Conservation (phyloP, 2,329 filamentous ascomycete genomes). For the Aureobasidium sp. region DNA sequence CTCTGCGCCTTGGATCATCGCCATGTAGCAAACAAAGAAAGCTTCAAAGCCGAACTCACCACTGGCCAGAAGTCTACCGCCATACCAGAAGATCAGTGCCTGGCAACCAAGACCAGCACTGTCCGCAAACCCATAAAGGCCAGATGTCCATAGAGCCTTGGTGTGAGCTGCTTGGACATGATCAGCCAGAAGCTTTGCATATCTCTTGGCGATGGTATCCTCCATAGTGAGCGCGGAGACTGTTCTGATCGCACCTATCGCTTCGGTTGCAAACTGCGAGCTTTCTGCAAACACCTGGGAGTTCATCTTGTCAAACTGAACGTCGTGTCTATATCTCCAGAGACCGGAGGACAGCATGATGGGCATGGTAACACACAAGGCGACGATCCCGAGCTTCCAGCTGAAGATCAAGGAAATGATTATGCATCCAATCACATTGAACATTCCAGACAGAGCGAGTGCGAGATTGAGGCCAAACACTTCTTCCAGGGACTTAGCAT, state of each 20-base stretch:
- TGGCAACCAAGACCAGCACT: slow-evolving; percentile 49
- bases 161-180: slow-evolving; percentile 53
- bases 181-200: slow-evolving; percentile 46
- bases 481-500: slow-evolving; percentile 43
- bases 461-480: slow-evolving; percentile 37
- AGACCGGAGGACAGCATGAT: slow-evolving; percentile 45
- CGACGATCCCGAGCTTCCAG: slow-evolving; percentile 32
- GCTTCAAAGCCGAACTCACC: slow-evolving; percentile 31
- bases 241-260: slow-evolving; percentile 31
- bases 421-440: slow-evolving; percentile 39
- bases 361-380: slow-evolving; percentile 39
- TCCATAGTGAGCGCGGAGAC: slow-evolving; percentile 60
- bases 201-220: slow-evolving; percentile 50
- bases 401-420: slow-evolving; percentile 36
- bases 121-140: slow-evolving; percentile 59
- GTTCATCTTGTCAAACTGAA: slow-evolving; percentile 33
- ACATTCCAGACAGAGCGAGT: slow-evolving; percentile 46
- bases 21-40: slow-evolving; percentile 41
- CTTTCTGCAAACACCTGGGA: slow-evolving; percentile 38
- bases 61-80: slow-evolving; percentile 27
- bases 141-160: slow-evolving; percentile 52
- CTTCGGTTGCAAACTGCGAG: slow-evolving; percentile 31
- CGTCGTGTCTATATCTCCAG: slow-evolving; percentile 42
- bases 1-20: not conserved
- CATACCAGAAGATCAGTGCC: slow-evolving; percentile 32